These are phyloP conservation scores for Iberis amara DNA, from an alignment of 441 rosid species.

Conservation along the genomic window DNA sequence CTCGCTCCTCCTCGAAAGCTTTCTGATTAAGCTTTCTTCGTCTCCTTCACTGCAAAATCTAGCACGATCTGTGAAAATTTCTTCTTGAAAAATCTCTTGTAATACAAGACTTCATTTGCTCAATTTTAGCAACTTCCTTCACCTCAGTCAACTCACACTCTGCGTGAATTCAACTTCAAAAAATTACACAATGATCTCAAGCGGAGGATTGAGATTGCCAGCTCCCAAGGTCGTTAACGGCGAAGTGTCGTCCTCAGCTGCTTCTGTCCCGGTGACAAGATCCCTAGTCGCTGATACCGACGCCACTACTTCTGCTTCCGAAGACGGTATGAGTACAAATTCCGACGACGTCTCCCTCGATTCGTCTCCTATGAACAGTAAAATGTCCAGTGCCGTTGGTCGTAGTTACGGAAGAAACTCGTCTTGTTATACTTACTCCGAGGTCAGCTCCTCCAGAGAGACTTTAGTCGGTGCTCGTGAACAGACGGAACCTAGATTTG, in stretches of 20 bases:
- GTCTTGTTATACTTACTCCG: slow-evolving; percentile 58
- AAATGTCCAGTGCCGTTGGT: slow-evolving; percentile 36
- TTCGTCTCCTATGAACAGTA: slow-evolving; percentile 69
- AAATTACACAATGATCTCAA: slow-evolving; percentile 31
- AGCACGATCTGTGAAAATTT: slow-evolving; percentile 8
- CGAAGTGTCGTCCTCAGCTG: slow-evolving; percentile 48
- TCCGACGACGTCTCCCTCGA: slow-evolving; percentile 73
- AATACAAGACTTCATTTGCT: neutral
- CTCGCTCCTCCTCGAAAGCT: slow-evolving; percentile 23
- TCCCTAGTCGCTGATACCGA: slow-evolving; percentile 34
- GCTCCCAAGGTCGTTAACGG: slow-evolving; percentile 66
- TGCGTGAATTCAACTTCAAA: slow-evolving; percentile 1
- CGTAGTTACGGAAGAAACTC: slow-evolving; percentile 40
- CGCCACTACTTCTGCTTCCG: slow-evolving; percentile 56
- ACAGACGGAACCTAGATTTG: slow-evolving; percentile 34
- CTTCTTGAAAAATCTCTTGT: slow-evolving; percentile 1
- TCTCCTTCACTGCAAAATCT: slow-evolving; percentile 18
- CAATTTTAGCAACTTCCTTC: slow-evolving; percentile 25
- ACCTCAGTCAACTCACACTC: neutral
- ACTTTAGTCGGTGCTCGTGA: slow-evolving; percentile 36
- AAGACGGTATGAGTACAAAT: slow-evolving; percentile 53
- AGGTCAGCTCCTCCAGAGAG: slow-evolving; percentile 88
- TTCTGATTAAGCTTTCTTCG: slow-evolving; percentile 27
- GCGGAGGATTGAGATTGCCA: slow-evolving; percentile 47
- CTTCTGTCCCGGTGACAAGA: slow-evolving; percentile 48